Conservation (phyloP, 2,329 filamentous ascomycete species). For the Epichloe typhina region DNA sequence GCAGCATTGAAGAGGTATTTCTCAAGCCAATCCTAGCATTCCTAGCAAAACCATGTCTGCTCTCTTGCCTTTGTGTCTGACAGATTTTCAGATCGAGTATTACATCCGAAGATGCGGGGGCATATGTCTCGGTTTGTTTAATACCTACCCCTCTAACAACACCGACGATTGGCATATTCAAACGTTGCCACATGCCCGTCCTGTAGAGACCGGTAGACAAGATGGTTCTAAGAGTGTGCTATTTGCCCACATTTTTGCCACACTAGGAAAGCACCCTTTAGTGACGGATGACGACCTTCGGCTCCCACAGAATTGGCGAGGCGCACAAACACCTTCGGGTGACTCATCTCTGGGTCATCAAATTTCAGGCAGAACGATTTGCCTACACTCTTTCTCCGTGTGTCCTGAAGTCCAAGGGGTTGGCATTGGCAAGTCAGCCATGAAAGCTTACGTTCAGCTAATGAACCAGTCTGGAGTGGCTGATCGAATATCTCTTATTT, state of each 20-base stretch:
- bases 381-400: conserved; percentile 71
- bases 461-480: conserved; percentile 58
- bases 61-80: not conserved
- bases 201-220: conserved; percentile 38
- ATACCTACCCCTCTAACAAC: conserved; percentile 40
- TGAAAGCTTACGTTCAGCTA: conserved; percentile 40
- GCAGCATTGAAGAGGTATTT: conserved; percentile 39
- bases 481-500: conserved; percentile 62
- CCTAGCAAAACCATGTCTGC: not conserved
- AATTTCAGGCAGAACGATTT: conserved; percentile 60
- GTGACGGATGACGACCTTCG: conserved; percentile 54
- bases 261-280: conserved; percentile 47
- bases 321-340: conserved; percentile 27
- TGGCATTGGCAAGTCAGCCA: conserved; percentile 59
- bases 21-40: not conserved
- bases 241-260: conserved; percentile 66
- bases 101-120: conserved; percentile 33
- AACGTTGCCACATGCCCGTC: conserved; percentile 35
- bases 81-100: conserved; percentile 14
- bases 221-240: conserved; percentile 37
- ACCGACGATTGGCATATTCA: conserved; percentile 34
- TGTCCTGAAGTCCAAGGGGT: conserved; percentile 60
- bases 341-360: conserved; percentile 46
- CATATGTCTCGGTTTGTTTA: conserved; percentile 69
- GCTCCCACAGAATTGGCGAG: conserved; percentile 54